Evolutionary conservation across 305 asterid species (phyloP).

Genomic region (Monarda citriodora): DNA sequence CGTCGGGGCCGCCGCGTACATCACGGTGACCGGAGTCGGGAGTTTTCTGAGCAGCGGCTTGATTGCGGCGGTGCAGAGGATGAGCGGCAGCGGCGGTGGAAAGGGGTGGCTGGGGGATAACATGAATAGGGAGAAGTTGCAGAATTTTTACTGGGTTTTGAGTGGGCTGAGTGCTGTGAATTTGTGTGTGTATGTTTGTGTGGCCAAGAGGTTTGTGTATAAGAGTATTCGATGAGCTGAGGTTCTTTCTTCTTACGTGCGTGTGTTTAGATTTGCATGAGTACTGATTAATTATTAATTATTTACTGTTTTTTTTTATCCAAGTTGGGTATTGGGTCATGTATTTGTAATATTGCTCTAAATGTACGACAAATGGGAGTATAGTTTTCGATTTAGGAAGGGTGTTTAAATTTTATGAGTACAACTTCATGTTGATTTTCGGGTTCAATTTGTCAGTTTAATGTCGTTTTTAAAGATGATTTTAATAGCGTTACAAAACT

Average conservation of each 20-base stretch:
- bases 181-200: slow-evolving; percentile 34
- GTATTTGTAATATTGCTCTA: not conserved
- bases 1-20: slow-evolving; percentile 47
- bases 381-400: too few species aligned
- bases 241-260: too few species aligned
- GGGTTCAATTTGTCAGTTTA: too few species aligned
- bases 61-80: slow-evolving; percentile 35
- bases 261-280: not conserved
- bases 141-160: slow-evolving; percentile 37
- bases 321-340: not conserved
- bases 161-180: slow-evolving; percentile 36
- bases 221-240: slow-evolving; percentile 23
- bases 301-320: too few species aligned
- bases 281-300: too few species aligned
- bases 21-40: slow-evolving; percentile 44
- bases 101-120: slow-evolving; percentile 43
- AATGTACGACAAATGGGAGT: too few species aligned
- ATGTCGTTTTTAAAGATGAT: too few species aligned
- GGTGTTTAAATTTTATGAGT: too few species aligned
- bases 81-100: slow-evolving; percentile 13
- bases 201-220: slow-evolving; percentile 43
- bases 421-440: too few species aligned
- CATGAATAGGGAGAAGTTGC: slow-evolving; percentile 30
- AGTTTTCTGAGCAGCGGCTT: slow-evolving; percentile 35
- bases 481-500: too few species aligned